Evolutionary conservation across 2,329 filamentous ascomycete species (phyloP).

Genomic region (Hypoxylon sp.): DNA sequence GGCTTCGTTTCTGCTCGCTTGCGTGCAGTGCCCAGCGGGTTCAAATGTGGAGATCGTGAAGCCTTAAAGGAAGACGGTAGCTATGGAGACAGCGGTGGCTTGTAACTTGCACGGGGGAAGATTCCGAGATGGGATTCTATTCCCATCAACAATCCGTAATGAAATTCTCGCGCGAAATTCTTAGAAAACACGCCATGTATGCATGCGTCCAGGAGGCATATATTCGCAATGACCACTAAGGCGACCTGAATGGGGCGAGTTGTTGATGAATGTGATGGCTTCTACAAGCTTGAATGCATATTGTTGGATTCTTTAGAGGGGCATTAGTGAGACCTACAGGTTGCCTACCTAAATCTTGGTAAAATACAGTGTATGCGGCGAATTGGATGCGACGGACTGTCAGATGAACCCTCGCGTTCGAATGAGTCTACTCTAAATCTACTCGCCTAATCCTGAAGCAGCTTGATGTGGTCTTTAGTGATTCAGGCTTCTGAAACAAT

Average conservation of each 20-base stretch:
- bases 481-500: conserved; percentile 46
- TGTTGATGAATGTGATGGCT: neutral
- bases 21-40: conserved; percentile 22
- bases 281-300: neutral
- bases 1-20: conserved; percentile 16
- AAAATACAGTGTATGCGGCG: conserved; percentile 7
- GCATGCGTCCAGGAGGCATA: conserved; percentile 7
- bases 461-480: conserved; percentile 41
- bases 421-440: conserved; percentile 7
- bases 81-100: neutral
- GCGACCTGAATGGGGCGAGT: neutral
- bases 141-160: neutral
- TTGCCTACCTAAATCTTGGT: conserved; percentile 3
- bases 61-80: conserved; percentile 10
- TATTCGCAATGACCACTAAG: neutral
- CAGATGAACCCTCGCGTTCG: neutral
- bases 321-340: conserved; percentile 7
- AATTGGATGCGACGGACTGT: conserved; percentile 15
- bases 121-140: conserved; percentile 2
- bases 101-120: conserved; percentile 14
- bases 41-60: conserved; percentile 28
- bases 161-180: conserved; percentile 7
- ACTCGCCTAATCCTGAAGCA: conserved; percentile 18
- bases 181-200: neutral
- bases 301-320: too few species aligned